Conservation (phyloP, 495 filamentous ascomycete species). For the Neohortaea acidophila region DNA sequence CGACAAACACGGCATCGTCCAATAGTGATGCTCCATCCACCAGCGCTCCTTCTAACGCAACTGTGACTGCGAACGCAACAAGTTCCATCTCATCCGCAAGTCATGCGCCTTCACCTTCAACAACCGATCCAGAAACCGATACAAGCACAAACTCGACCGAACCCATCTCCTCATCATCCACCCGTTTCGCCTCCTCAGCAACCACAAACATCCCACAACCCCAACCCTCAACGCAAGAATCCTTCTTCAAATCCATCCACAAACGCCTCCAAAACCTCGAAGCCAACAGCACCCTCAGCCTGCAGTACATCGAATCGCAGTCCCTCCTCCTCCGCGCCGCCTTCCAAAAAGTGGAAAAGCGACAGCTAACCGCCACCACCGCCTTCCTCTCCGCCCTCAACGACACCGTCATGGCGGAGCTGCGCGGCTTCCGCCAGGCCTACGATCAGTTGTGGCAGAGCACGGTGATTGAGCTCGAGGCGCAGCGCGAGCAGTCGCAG, state of each 20-base stretch:
- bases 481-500: slow-evolving; percentile 64
- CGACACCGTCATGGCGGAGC: slow-evolving; percentile 67
- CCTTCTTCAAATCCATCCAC: slow-evolving; percentile 91
- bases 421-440: slow-evolving; percentile 62
- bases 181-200: slow-evolving; percentile 16
- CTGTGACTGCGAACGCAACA: too few relatives aligned
- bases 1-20: too few relatives aligned
- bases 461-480: slow-evolving; percentile 81
- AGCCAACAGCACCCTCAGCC: slow-evolving; percentile 76
- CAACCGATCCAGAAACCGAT: too few relatives aligned
- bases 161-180: slow-evolving; percentile 3
- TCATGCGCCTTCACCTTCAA: too few relatives aligned
- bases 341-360: slow-evolving; percentile 77
- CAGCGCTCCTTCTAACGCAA: too few relatives aligned
- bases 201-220: slow-evolving; percentile 24
- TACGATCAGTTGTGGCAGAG: slow-evolving; percentile 96
- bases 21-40: too few relatives aligned
- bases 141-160: neutral
- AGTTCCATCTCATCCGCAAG: too few relatives aligned
- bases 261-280: slow-evolving; percentile 85
- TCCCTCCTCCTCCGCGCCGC: slow-evolving; percentile 83
- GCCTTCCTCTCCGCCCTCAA: slow-evolving; percentile 73
- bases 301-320: slow-evolving; percentile 94
- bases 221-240: slow-evolving; percentile 55
- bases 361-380: slow-evolving; percentile 69